Evolutionary conservation across 164 flowering plant genomes (phyloP), one percentile per base, ranked within the genome.

Genomic region (Vitis rupestris): DNA sequence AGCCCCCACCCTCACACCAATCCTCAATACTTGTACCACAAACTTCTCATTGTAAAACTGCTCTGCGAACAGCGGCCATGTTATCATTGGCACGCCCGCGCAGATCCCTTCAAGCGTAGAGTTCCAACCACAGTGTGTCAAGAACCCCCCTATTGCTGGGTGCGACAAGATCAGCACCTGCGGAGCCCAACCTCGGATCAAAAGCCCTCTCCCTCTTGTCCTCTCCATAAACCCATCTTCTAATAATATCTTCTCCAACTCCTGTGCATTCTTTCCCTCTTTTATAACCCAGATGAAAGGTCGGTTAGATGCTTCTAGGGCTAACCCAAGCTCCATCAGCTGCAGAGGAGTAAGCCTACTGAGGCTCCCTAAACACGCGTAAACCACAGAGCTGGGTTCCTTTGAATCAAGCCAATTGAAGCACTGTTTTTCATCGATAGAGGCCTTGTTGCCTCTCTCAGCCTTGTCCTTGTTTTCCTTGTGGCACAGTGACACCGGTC

Each of bases 51-150:
- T 84, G 16, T 14, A 70, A 53, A 84, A 82, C 64, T 86, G 90
- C 65, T 86, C 90, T 0, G 83, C 90, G 55, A 84, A 83, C 51
- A 81, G 3, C 0, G 88, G 90, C 76, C 90, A 86, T 0, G 90
- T 83, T 9, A 82, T 50, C 80, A 87, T 62, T 0, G 88, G 88
- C 29, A 83, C 71, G 0, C 88, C 86, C 0, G 81, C 76, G 27
- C 59, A 29, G 1, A 82, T 23, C 1, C 80, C 87, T 76, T 85
- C 90, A 0, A 84, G 58, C 0, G 81, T 78, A 5, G 88, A 85
- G 59, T 85, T 85, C 88, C 85, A 85, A 6, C 88, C 88, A 52
- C 88, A 83, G 60, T 85, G 88, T 3, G 88, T 83, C 44, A 85
- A 61, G 70, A 85, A 85, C 2, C 80, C 85, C 19, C 82, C 82